Percentiles rank a stretch among this genome's conserved stretches.
phyloP scores from a whole-genome alignment of 768 basidiomycete genomes.

The Termitomyces sp. region DNA sequence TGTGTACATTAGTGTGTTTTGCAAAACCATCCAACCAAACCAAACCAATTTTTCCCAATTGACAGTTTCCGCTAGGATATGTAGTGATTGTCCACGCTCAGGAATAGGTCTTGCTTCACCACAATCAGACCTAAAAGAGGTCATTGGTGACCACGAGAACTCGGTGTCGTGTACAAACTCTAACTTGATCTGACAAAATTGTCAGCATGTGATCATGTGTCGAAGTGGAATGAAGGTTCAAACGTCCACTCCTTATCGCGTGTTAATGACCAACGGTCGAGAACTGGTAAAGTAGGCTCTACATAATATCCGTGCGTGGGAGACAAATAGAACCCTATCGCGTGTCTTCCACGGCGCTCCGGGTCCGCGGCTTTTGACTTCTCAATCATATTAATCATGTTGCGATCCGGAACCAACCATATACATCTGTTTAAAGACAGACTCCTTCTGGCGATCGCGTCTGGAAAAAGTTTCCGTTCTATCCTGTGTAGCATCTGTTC shows the following conservation, averaged over 20 bases:
- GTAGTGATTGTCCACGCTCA: not conserved
- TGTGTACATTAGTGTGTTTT: not conserved
- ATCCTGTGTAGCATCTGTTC: not conserved
- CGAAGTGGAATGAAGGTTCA: not conserved
- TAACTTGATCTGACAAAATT: not conserved
- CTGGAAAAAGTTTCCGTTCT: not conserved
- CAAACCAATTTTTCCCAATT: not conserved
- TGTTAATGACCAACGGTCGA: not conserved
- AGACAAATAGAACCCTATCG: not conserved
- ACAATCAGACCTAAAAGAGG: not conserved
- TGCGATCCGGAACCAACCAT: not conserved
- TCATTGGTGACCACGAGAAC: not conserved
- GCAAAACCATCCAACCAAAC: not conserved
- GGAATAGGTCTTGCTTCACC: not conserved
- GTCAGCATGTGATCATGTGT: not conserved
- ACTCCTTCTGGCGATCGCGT: not conserved
- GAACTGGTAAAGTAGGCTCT: too few relatives aligned
- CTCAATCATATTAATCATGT: not conserved
- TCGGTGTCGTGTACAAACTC: not conserved
- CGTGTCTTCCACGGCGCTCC: not conserved
- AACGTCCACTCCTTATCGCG: not conserved
- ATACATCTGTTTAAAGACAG: not conserved
- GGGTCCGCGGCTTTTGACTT: not conserved
- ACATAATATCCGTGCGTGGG: not conserved
- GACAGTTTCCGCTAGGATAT: not conserved